Evolutionary conservation across 306 rosid species (phyloP), one percentile per base, ranked within the genome.

Genomic region (Rosa chinensis): DNA sequence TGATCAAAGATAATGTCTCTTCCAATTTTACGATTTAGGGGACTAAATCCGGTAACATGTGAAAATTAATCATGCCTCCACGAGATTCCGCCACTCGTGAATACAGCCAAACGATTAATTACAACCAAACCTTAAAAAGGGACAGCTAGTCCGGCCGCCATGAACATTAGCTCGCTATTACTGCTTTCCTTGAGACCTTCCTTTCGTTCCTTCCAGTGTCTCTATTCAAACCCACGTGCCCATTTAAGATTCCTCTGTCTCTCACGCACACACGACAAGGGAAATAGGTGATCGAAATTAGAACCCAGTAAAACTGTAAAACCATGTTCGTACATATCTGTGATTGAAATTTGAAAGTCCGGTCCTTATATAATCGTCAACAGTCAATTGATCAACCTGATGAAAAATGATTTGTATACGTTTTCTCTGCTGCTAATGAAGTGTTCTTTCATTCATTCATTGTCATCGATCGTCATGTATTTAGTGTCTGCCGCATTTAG

Each of bases 81-180:
- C 62, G 37, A 70, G 81, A 12, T n/a, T n/a, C n/a, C n/a, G n/a
- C 20, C 77, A 80, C 80, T 84, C 73, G 13, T 73, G 63, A 43
- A 39, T 70, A 32, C 77, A 47, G 77, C 87, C 47, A 20, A 70
- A 23, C 11, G 32, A 5, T 18, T 9, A 70, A 75, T 17, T 58
- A 56, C 28, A 10, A 45, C 2, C 13, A 2, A 45, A 45, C 21
- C 58, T 70, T 70, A 8, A 70, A 45, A 70, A 44, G 40, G 6
- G 1, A 8, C 50, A 8, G 4, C 50, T 47, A 12, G 50, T 10
- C 12, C 47, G 58, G 21, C 58, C 55, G 42, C 40, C 55, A 47
- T 12, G 50, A 45, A 23, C 53, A 25, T 13, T 21, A 45, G 58
- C 75, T 17, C 0, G 28, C 35, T 9, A 2, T 21, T 8, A 3